Percentiles rank a stretch among this genome's conserved stretches.
Evolutionary conservation across 2,329 filamentous ascomycete genomes (phyloP).

Genomic region (Acrodontium crateriforme): DNA sequence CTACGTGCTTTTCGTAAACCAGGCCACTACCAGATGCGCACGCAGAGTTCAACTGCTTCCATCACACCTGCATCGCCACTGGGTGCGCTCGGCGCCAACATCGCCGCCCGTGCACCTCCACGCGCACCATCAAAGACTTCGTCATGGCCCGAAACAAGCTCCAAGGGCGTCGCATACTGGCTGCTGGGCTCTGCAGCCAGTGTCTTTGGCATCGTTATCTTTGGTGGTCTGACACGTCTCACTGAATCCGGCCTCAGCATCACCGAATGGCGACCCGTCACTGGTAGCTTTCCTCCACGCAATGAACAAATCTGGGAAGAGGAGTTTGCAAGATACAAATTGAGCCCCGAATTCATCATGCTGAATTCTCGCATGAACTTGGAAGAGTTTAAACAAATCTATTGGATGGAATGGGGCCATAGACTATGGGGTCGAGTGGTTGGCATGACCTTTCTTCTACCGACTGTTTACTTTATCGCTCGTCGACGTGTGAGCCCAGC

Average conservation of each 20-base stretch:
- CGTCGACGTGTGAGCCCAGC: conserved; percentile 61
- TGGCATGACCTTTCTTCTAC: conserved; percentile 76
- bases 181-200: conserved; percentile 79
- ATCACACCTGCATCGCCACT: conserved; percentile 17
- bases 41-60: conserved; percentile 10
- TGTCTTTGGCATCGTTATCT: conserved; percentile 94
- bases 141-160: conserved; percentile 32
- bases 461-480: conserved; percentile 76
- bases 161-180: conserved; percentile 79
- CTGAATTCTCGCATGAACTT: conserved; percentile 90
- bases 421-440: conserved; percentile 88
- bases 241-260: conserved; percentile 97
- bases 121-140: conserved; percentile 4
- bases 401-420: conserved; percentile 99
- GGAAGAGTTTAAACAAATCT: conserved; percentile 93
- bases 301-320: conserved; percentile 72
- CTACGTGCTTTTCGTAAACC: conserved; percentile 20
- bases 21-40: conserved; percentile 7
- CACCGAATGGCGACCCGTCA: conserved; percentile 96
- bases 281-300: conserved; percentile 75
- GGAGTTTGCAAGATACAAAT: conserved; percentile 84
- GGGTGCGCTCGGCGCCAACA: conserved; percentile 13
- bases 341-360: conserved; percentile 81
- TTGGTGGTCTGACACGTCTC: conserved; percentile 81
- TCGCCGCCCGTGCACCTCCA: conserved; percentile 1